phyloP scores from a whole-genome alignment of 2,329 filamentous ascomycete species.

The Nemania bipapillata region DNA sequence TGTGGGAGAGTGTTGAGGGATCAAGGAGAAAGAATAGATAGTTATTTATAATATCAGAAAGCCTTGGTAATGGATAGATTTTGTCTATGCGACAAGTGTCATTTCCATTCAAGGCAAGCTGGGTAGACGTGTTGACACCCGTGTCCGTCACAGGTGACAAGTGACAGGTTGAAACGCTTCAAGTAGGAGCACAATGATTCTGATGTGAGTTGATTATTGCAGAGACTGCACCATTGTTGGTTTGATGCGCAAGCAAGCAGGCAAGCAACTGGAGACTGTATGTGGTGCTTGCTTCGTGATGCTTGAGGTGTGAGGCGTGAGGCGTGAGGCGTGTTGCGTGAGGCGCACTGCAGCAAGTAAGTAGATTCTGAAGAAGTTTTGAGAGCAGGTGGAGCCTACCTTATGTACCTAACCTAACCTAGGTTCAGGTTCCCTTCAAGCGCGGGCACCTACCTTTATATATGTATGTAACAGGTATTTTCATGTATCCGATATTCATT shows the following conservation, averaged over 20 bases:
- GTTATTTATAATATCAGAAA: slow-evolving; percentile 2
- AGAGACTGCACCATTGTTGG: slow-evolving; percentile 33
- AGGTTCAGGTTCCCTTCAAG: neutral
- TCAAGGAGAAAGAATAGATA: neutral
- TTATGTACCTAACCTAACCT: neutral
- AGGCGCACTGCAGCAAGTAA: too few relatives aligned
- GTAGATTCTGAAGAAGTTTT: slow-evolving; percentile 38
- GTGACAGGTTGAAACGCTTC: slow-evolving; percentile 9
- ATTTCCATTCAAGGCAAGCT: slow-evolving; percentile 19
- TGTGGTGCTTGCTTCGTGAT: slow-evolving; percentile 19
- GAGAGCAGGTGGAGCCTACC: slow-evolving; percentile 29
- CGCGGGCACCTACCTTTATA: neutral
- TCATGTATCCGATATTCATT: slow-evolving; percentile 11
- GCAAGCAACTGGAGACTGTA: slow-evolving; percentile 14
- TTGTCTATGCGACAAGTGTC: slow-evolving; percentile 33
- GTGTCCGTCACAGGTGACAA: slow-evolving; percentile 13
- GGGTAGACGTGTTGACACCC: neutral
- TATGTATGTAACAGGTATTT: slow-evolving; percentile 16
- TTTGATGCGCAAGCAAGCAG: slow-evolving; percentile 28
- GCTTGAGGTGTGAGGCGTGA: slow-evolving; percentile 24
- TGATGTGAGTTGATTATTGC: slow-evolving; percentile 23
- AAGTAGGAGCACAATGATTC: slow-evolving; percentile 19
- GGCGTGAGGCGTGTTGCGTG: slow-evolving; percentile 23
- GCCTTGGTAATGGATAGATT: slow-evolving; percentile 20
- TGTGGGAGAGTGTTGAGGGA: slow-evolving; percentile 35